Percentiles rank a stretch among this genome's conserved stretches.
Evolutionary conservation across 75 land plant species (phyloP).

Genomic region (Adiantum capillusveneris): DNA sequence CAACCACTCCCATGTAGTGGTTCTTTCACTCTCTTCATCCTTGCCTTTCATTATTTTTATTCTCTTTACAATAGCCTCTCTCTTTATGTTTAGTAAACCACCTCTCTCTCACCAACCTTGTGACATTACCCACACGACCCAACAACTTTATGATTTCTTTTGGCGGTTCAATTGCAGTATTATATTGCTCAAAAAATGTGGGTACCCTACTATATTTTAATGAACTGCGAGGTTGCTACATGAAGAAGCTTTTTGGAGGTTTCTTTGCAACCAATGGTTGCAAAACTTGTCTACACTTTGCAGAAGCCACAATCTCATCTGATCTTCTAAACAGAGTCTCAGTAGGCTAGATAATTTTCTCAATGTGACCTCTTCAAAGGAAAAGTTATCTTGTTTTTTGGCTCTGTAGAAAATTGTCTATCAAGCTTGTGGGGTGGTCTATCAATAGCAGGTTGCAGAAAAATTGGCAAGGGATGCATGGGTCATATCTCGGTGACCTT

Average conservation of each 20-base stretch:
- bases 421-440: background rate
- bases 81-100: too few species aligned
- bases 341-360: slow-evolving; percentile 17
- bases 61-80: too few species aligned
- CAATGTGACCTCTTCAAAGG: slow-evolving; percentile 12
- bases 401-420: background rate
- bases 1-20: too few species aligned
- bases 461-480: too few species aligned
- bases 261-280: slow-evolving; percentile 23
- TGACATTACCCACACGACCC: slow-evolving; percentile 35
- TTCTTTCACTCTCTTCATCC: too few species aligned
- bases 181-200: slow-evolving; percentile 27
- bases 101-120: too few species aligned
- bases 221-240: slow-evolving; percentile 28
- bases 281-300: slow-evolving; percentile 38
- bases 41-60: too few species aligned
- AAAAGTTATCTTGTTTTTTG: background rate
- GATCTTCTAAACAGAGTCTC: slow-evolving; percentile 30
- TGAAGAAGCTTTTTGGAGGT: slow-evolving; percentile 9
- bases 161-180: slow-evolving; percentile 18
- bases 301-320: slow-evolving; percentile 32
- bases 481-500: background rate
- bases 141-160: slow-evolving; percentile 29
- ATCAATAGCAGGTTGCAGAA: background rate
- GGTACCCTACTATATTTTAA: slow-evolving; percentile 40